Evolutionary conservation across 2,329 filamentous ascomycete species (phyloP).

Genomic region (Endocalyx cinctus): DNA sequence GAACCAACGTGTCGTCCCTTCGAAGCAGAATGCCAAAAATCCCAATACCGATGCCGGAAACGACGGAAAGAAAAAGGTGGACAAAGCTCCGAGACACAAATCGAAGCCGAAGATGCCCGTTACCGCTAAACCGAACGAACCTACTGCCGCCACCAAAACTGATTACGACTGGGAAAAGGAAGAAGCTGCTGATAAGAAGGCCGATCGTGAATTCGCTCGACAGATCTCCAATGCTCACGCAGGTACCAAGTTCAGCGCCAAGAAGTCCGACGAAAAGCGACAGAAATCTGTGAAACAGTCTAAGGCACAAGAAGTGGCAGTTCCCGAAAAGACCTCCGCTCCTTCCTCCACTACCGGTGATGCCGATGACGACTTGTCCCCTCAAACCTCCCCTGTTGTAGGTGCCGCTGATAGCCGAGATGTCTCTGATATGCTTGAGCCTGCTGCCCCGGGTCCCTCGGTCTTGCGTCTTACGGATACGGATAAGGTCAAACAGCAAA

Average conservation of each 20-base stretch:
- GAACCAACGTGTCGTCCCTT: conserved; percentile 12
- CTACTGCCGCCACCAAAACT: conserved; percentile 27
- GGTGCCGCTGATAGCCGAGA: conserved; percentile 57
- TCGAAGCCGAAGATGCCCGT: conserved; percentile 30
- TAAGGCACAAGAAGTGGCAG: conserved; percentile 49
- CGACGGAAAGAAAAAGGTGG: conserved; percentile 33
- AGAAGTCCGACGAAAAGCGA: conserved; percentile 57
- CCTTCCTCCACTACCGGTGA: conserved; percentile 70
- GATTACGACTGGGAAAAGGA: conserved; percentile 41
- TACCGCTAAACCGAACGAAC: conserved; percentile 30
- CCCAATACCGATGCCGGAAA: conserved; percentile 21
- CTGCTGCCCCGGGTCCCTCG: conserved; percentile 60
- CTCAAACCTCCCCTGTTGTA: conserved; percentile 61
- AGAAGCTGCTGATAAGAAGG: conserved; percentile 60
- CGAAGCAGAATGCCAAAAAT: conserved; percentile 18
- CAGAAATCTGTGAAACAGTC: conserved; percentile 68
- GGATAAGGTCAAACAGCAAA: conserved; percentile 59
- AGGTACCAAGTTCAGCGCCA: conserved; percentile 56
- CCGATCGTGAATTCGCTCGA: conserved; percentile 62
- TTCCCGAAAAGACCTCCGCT: conserved; percentile 48
- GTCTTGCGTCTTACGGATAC: conserved; percentile 73
- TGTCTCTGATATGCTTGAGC: conserved; percentile 89
- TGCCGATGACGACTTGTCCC: conserved; percentile 76
- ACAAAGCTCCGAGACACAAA: conserved; percentile 30
- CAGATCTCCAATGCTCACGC: conserved; percentile 68